Percentiles rank a stretch among this genome's conserved stretches.
Conservation (phyloP, 208 protist genomes). For the Blechomonas ayalai region DNA sequence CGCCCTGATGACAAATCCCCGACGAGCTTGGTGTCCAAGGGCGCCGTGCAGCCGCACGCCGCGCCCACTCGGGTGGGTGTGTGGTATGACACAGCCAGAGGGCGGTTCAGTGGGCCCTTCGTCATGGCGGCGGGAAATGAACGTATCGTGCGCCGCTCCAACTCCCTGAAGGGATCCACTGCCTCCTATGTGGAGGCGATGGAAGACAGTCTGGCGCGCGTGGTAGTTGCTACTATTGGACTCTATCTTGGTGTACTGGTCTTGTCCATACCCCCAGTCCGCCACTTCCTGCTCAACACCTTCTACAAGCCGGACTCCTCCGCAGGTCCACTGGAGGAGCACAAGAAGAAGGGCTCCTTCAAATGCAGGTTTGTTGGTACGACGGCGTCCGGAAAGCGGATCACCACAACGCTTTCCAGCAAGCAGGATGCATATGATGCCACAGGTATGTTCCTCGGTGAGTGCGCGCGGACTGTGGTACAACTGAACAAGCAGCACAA, state of each 20-base stretch:
- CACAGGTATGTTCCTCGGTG: conserved; percentile 52
- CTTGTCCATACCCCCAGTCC: conserved; percentile 29
- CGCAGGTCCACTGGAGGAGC: conserved; percentile 32
- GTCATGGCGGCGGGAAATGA: conserved; percentile 64
- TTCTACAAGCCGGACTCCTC: conserved; percentile 22
- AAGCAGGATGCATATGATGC: conserved; percentile 61
- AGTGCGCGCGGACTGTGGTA: conserved; percentile 45
- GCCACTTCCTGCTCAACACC: conserved; percentile 20
- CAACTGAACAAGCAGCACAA: conserved; percentile 22
- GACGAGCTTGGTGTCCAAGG: conserved; percentile 24
- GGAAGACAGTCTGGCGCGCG: conserved; percentile 22
- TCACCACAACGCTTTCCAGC: conserved; percentile 21
- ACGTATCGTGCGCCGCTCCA: conserved; percentile 74
- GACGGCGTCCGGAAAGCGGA: conserved; percentile 28
- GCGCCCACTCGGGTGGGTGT: conserved; percentile 26
- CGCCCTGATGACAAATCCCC: conserved; percentile 24
- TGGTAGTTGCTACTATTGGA: conserved; percentile 13
- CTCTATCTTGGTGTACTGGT: conserved; percentile 14
- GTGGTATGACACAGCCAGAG: conserved; percentile 44
- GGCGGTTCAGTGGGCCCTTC: conserved; percentile 43
- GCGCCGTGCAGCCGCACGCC: conserved; percentile 17
- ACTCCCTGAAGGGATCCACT: conserved; percentile 47
- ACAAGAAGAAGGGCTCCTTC: conserved; percentile 36
- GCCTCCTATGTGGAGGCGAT: conserved; percentile 50
- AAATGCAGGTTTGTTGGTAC: conserved; percentile 41